Base-by-base conservation (phyloP, 2,329 filamentous ascomycete genomes). In the Ustulina deusta region DNA sequence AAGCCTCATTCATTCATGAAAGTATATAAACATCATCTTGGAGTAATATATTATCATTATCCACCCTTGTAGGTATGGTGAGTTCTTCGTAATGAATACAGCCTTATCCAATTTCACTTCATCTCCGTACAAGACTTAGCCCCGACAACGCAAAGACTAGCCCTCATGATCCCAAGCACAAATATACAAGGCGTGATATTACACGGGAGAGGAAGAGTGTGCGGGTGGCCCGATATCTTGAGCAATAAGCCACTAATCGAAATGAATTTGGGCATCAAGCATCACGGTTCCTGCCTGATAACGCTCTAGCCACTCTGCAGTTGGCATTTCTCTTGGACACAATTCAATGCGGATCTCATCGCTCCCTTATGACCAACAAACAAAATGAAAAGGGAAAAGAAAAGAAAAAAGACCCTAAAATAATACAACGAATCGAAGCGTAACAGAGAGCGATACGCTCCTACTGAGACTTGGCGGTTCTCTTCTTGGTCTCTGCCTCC, bases 401-500 rank as follows among this genome's bases (percentile, higher is more conserved):
- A 64, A 68, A 70, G 51, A 69, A 61, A 54, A 67, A 54, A 49
- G 66, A 44, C 74, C 74, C 71, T 73, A 74, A 54, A 61, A 73
- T 74, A 58, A 70, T 75, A 76, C 73, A 76, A 67, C 54, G 66
- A 71, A 72, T 65, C 32, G 56, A 69, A 68, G 34, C n/a, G 34
- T 55, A 48, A 36, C n/a, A 36, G 27, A 52, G 25, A 56, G 25
- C 25, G 22, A 51, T 25, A 27, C 58, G 27, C 20, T 25, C 51
- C 64, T 72, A 77, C 57, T 76, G 74, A 36, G 76, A 72, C 65
- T 78, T 77, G 27, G 65, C 71, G 10, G 75, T 74, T 34, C 61
- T 61, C 40, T 76, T 76, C 63, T 82, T 71, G 81, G 83, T 40
- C 86, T 87, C 75, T 88, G 89, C 71, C 83, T 74, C 69, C 5